Conservation (phyloP, 2,329 filamentous ascomycete genomes). For the Penicillium brevicompactum region DNA sequence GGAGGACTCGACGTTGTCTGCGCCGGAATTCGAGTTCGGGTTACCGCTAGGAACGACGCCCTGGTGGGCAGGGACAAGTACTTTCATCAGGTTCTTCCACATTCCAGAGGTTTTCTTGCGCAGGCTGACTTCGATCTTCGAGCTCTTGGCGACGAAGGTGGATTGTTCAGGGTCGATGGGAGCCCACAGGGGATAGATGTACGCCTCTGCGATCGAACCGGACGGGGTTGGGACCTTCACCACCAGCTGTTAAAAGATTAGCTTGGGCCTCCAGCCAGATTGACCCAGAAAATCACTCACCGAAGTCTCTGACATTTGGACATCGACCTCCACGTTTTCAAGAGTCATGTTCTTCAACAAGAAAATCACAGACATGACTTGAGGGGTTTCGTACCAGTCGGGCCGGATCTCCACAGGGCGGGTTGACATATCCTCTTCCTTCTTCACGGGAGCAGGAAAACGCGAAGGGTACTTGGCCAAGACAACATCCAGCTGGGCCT, state of each 20-base stretch:
- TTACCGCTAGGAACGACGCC: too few relatives aligned
- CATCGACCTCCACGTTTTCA: constrained; percentile 56
- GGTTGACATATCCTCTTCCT: constrained; percentile 17
- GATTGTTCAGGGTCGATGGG: constrained; percentile 64
- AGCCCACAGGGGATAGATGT: constrained; percentile 61
- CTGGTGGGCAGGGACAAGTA: too few relatives aligned
- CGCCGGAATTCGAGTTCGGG: too few relatives aligned
- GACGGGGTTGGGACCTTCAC: constrained; percentile 23
- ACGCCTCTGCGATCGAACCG: constrained; percentile 24
- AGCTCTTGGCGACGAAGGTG: constrained; percentile 67
- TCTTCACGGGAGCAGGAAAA: constrained; percentile 1
- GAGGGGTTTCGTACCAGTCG: constrained; percentile 68
- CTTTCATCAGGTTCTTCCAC: constrained; percentile 60
- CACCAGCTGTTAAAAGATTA: not conserved
- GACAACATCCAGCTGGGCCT: constrained; percentile 37
- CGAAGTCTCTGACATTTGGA: constrained; percentile 46
- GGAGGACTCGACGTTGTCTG: too few relatives aligned
- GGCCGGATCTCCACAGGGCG: constrained; percentile 58
- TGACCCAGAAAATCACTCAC: constrained; percentile 33
- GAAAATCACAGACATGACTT: constrained; percentile 65
- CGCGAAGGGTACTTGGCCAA: constrained; percentile 21
- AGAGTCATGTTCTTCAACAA: constrained; percentile 51
- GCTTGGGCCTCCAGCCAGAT: not conserved
- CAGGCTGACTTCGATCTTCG: constrained; percentile 77
- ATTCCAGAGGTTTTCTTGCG: constrained; percentile 69